Evolutionary conservation across 148 eudicot genomes (phyloP).

Genomic region (Simmondsia chinensis): DNA sequence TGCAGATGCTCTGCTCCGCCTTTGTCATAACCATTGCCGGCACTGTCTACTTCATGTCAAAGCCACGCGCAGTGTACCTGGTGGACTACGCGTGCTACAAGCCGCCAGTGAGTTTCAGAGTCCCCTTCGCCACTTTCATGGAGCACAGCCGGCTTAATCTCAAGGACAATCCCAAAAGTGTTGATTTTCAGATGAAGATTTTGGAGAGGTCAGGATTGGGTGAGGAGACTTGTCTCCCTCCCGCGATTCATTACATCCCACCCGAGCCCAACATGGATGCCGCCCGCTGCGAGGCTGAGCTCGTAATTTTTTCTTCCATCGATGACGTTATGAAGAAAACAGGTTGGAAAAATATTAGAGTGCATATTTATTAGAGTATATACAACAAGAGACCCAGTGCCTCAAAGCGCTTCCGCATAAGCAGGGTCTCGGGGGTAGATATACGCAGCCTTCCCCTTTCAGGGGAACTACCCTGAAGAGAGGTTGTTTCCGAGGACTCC

Average conservation of each 20-base stretch:
- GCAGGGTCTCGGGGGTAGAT: too few relatives aligned
- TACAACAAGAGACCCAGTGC: too few relatives aligned
- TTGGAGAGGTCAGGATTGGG: conserved; percentile 25
- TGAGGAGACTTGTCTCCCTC: conserved; percentile 24
- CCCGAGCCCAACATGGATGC: conserved; percentile 71
- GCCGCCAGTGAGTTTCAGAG: conserved; percentile 11
- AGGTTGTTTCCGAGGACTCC: too few relatives aligned
- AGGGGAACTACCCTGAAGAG: too few relatives aligned
- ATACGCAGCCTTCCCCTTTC: too few relatives aligned
- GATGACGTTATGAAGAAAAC: conserved; percentile 42
- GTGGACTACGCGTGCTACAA: conserved; percentile 24
- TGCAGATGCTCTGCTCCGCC: conserved; percentile 36
- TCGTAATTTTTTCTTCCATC: conserved; percentile 45
- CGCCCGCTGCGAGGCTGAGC: conserved; percentile 51
- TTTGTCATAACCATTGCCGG: conserved; percentile 8
- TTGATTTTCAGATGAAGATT: conserved; percentile 27
- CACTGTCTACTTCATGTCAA: conserved; percentile 24
- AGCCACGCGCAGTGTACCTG: conserved; percentile 19
- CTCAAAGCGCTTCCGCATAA: too few relatives aligned
- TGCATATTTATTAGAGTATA: too few relatives aligned
- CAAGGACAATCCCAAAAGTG: conserved; percentile 17
- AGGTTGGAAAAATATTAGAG: too few relatives aligned
- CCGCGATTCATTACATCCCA: conserved; percentile 60
- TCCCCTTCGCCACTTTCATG: conserved; percentile 29
- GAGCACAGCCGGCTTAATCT: conserved; percentile 18